phyloP scores from a whole-genome alignment of 179 eudicot species.

The Silene vulgaris region DNA sequence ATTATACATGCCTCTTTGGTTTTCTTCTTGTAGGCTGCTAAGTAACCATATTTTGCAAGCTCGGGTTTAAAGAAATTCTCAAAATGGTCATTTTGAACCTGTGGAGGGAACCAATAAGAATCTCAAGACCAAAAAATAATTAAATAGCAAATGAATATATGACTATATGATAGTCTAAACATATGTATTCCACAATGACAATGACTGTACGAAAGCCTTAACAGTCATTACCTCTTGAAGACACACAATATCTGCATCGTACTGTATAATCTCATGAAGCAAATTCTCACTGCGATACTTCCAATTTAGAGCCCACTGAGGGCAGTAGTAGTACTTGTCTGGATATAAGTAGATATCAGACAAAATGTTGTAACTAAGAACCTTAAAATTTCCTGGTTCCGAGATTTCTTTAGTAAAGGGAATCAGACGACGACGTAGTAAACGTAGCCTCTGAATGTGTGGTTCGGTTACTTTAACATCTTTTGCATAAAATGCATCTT shows the following conservation, averaged over 20 bases:
- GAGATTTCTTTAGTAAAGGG: slow-evolving; percentile 15
- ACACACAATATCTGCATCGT: slow-evolving; percentile 37
- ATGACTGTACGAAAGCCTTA: not conserved
- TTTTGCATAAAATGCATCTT: slow-evolving; percentile 11
- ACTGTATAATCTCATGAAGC: slow-evolving; percentile 29
- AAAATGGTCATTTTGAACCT: slow-evolving; percentile 45
- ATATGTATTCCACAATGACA: slow-evolving; percentile 1
- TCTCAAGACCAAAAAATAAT: not conserved
- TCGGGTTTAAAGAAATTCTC: slow-evolving; percentile 37
- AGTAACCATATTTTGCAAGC: slow-evolving; percentile 28
- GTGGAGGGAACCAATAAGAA: slow-evolving; percentile 7
- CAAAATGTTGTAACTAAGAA: slow-evolving; percentile 32
- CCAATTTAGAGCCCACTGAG: slow-evolving; percentile 41
- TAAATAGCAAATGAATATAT: not conserved
- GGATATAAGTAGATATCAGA: slow-evolving; percentile 22
- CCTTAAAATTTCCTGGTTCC: slow-evolving; percentile 21
- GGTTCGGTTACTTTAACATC: slow-evolving; percentile 24
- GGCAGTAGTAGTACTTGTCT: slow-evolving; percentile 29
- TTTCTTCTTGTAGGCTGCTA: slow-evolving; percentile 32
- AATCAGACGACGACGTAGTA: slow-evolving; percentile 24
- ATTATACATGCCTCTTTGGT: slow-evolving; percentile 24
- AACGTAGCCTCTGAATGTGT: slow-evolving; percentile 17
- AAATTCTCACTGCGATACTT: slow-evolving; percentile 33
- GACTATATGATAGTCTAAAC: not conserved
- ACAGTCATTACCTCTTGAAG: slow-evolving; percentile 34